Evolutionary conservation across 2,329 filamentous ascomycete species (phyloP).

Genomic region (Dendrostoma leiphaemia): DNA sequence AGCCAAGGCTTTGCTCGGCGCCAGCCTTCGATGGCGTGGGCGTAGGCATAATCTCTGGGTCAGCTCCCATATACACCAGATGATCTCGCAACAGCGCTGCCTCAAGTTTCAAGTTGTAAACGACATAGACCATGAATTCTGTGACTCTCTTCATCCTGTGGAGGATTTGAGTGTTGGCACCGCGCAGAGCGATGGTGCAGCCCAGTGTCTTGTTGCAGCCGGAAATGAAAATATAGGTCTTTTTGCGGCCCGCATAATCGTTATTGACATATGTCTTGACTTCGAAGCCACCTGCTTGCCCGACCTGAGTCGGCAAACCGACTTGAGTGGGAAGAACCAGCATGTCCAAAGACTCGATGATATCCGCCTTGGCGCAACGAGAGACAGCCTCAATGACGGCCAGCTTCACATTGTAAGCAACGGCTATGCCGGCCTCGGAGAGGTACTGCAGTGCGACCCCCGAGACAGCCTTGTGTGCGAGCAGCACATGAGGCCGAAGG

Average conservation of each 20-base stretch:
- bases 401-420: constrained; percentile 94
- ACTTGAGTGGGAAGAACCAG: constrained; percentile 74
- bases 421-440: constrained; percentile 84
- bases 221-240: constrained; percentile 94
- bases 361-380: constrained; percentile 84
- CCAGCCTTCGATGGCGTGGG: constrained; percentile 32
- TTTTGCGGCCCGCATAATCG: constrained; percentile 70
- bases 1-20: constrained; percentile 11
- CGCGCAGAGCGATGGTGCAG: constrained; percentile 89
- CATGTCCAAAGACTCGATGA: constrained; percentile 95
- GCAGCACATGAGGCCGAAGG: constrained; percentile 76
- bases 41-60: constrained; percentile 66
- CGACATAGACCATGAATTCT: constrained; percentile 98
- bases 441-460: constrained; percentile 87
- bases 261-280: constrained; percentile 92
- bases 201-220: constrained; percentile 87
- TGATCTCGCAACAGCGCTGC: constrained; percentile 93
- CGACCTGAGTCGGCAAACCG: constrained; percentile 69
- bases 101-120: constrained; percentile 95
- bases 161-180: constrained; percentile 69
- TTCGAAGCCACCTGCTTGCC: constrained; percentile 83
- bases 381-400: constrained; percentile 95
- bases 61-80: constrained; percentile 41
- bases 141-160: constrained; percentile 86
- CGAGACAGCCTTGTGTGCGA: constrained; percentile 92